These are phyloP conservation scores for Trametes cinnabarina DNA, from an alignment of 768 basidiomycete species.

Conservation along the genomic window DNA sequence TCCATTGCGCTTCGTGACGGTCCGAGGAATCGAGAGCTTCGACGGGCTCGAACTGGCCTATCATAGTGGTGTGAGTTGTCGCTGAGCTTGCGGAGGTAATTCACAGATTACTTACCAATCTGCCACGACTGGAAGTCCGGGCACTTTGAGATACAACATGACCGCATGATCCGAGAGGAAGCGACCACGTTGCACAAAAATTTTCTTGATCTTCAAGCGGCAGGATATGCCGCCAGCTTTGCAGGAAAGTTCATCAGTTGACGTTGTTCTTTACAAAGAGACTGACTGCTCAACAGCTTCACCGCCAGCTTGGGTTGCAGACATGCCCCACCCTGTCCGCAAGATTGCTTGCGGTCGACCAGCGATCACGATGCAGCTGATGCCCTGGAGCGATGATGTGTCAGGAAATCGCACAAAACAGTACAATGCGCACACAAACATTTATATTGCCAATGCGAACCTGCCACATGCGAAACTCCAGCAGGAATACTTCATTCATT, in stretches of 20 bases:
- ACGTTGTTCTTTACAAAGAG: not conserved
- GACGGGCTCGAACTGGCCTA: slow-evolving; percentile 2
- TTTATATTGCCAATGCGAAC: slow-evolving; percentile 38
- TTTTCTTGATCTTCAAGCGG: not conserved
- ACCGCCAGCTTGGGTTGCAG: not conserved
- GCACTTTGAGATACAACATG: not conserved
- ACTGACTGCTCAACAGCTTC: not conserved
- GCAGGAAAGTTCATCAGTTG: not conserved
- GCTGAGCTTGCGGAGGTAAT: no score
- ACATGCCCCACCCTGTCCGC: slow-evolving; percentile 4
- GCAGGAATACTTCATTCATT: slow-evolving; percentile 38
- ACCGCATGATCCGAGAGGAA: not conserved
- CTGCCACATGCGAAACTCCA: slow-evolving; percentile 36
- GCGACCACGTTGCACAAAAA: not conserved
- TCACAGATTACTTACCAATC: no score
- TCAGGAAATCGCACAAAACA: slow-evolving; percentile 45
- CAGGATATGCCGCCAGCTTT: not conserved
- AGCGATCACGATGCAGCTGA: slow-evolving; percentile 1
- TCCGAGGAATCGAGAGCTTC: not conserved
- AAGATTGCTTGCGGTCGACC: slow-evolving; percentile 6
- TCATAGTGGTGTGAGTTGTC: not conserved
- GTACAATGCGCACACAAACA: slow-evolving; percentile 46
- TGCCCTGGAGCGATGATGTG: slow-evolving; percentile 35
- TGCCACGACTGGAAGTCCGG: not conserved
- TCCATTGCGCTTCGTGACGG: slow-evolving; percentile 18